Conservation (phyloP, 495 filamentous ascomycete species). For the Thermothielavioides terrestris region DNA sequence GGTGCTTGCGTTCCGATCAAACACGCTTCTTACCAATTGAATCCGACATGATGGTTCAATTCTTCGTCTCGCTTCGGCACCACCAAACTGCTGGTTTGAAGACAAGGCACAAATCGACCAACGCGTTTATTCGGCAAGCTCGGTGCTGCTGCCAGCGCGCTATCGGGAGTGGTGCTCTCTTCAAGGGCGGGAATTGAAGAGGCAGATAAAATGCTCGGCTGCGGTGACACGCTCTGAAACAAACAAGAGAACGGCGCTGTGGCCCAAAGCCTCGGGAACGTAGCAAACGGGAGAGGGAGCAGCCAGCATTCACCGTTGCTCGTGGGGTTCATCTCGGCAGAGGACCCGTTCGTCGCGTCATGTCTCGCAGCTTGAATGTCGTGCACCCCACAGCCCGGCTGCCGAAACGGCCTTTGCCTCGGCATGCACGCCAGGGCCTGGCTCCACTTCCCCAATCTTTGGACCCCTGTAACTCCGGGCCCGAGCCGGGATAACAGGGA, state of each 20-base stretch:
- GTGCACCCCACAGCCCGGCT: slow-evolving; percentile 5
- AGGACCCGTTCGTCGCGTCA: slow-evolving; percentile 4
- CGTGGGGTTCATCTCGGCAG: slow-evolving; percentile 5
- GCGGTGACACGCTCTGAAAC: neutral
- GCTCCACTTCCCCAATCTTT: slow-evolving; percentile 13
- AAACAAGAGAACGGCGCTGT: neutral
- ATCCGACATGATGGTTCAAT: slow-evolving; percentile 10
- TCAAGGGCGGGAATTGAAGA: neutral
- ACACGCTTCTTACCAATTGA: slow-evolving; percentile 15
- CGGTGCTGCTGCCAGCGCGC: slow-evolving; percentile 2
- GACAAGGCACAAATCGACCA: no score
- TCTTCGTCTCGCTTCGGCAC: neutral
- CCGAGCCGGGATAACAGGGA: slow-evolving; percentile 4
- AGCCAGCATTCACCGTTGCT: neutral
- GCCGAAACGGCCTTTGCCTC: slow-evolving; percentile 10
- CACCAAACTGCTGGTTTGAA: neutral
- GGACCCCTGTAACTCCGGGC: neutral
- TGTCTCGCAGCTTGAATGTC: slow-evolving; percentile 4
- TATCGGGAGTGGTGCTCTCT: neutral
- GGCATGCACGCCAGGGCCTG: neutral
- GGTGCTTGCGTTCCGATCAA: neutral
- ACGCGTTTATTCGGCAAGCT: slow-evolving; percentile 9
- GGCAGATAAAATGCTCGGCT: neutral
- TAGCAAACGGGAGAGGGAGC: neutral
- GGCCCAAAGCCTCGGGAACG: neutral